phyloP scores from a whole-genome alignment of 2,329 filamentous ascomycete genomes.

The Fonsecaea pugnacius region DNA sequence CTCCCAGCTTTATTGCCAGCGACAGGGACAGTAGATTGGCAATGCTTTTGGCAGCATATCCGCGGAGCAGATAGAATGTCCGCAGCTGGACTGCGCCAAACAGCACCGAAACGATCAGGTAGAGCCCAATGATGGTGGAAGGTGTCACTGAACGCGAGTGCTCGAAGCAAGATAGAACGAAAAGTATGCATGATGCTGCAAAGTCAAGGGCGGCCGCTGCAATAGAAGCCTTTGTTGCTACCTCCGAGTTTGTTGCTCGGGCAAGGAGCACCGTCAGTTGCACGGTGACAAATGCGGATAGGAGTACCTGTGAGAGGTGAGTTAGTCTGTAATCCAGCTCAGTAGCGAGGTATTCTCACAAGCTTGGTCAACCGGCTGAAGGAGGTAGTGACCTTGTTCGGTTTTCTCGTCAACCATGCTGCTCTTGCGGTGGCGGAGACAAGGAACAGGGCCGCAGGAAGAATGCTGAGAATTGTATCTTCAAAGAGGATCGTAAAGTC shows the following conservation, averaged over 20 bases:
- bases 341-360: slow-evolving; percentile 21
- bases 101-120: slow-evolving; percentile 48
- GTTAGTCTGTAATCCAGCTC: slow-evolving; percentile 4
- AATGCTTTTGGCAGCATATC: slow-evolving; percentile 39
- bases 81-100: slow-evolving; percentile 50
- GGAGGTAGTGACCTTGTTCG: slow-evolving; percentile 30
- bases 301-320: slow-evolving; percentile 24
- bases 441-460: slow-evolving; percentile 46
- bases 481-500: slow-evolving; percentile 55
- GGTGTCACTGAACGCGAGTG: slow-evolving; percentile 40
- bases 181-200: slow-evolving; percentile 32
- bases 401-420: slow-evolving; percentile 42
- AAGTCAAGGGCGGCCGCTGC: slow-evolving; percentile 32
- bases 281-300: slow-evolving; percentile 40
- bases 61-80: slow-evolving; percentile 39
- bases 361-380: slow-evolving; percentile 33
- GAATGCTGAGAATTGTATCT: slow-evolving; percentile 47
- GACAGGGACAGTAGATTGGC: slow-evolving; percentile 50
- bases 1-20: slow-evolving; percentile 49
- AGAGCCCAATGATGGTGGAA: slow-evolving; percentile 43
- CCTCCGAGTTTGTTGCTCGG: slow-evolving; percentile 30
- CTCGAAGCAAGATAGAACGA: slow-evolving; percentile 39
- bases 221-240: slow-evolving; percentile 28
- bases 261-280: slow-evolving; percentile 47
- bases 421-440: slow-evolving; percentile 44